Evolutionary conservation across 768 basidiomycete species (phyloP), one percentile per base, ranked within the genome.

Genomic region (Amanita pallidorosea): DNA sequence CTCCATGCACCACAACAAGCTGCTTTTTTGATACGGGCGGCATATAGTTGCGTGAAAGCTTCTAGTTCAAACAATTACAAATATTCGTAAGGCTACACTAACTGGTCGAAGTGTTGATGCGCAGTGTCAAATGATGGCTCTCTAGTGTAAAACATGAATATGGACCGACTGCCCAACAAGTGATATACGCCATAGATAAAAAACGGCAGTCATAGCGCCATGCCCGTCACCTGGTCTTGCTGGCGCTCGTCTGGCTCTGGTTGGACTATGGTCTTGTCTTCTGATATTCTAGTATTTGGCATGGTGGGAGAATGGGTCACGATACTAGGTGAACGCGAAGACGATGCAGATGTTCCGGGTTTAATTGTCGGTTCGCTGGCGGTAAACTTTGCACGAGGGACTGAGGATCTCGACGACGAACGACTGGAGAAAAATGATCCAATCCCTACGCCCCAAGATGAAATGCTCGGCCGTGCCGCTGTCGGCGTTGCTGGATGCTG

Each of bases 391-490:
- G 17, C n/a, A 7, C 8, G 42, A n/a, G 50, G 22, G 15, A 36
- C 36, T 15, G 35, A 38, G 8, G 29, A 17, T 33, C 42, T 36
- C 7, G 20, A 27, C 8, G 29, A 27, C 15, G 29, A n/a, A 17
- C 50, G 50, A 25, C 63, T 58, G 15, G 61, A 63, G 17, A 69
- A 54, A 52, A 66, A 68, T 1, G 66, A 65, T 7, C 67, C 67
- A 42, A 69, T 53, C 2, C 64, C 64, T 8, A 65, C 54, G 17
- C 68, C 54, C 68, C 68, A 69, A 11, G 61, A 55, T 1, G 65
- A 60, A 12, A 65, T 40, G 20, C 35, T 53, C 0, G 63, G 64
- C 37, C 61, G 40, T 23, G 44, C 37, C 11, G 52, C 13, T 12
- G 41, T 29, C 7, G 55, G 40, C 6, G 55, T 40, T 22, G 45